Base-by-base conservation (phyloP, 768 basidiomycete genomes). In the Dioszegia aurantiaca region DNA sequence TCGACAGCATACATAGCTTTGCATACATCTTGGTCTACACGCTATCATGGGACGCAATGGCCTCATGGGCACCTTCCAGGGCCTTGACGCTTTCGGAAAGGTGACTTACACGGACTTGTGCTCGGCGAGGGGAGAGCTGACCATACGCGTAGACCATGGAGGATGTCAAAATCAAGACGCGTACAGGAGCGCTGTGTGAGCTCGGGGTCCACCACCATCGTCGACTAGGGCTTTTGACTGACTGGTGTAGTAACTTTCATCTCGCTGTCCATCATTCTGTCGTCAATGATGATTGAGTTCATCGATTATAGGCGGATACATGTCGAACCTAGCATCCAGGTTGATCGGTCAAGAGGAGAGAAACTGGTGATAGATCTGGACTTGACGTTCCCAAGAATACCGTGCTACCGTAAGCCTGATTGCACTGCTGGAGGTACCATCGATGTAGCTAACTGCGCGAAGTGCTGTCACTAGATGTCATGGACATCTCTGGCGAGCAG, bases 71-170 rank as follows among this genome's bases (percentile, higher is more conserved):
- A 69, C 59, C 42, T 69, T 98, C 69, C 91, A 89, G 76, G 90
- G 91, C 74, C 83, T 98, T 54, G 95, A 99, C 81, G 95, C 95
- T 78, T 99, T 99, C 82, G 95, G 95, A 62, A 99, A 98, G 87
- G 94, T 94, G 70, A 66, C 82, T 55, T 27, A 9, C 1, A 9
- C 44, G 24, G 16, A 6, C 14, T n/a, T 17, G 36, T 4, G 14
- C 24, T 11, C 36, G 2, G 30, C 9, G 24, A 27, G 21, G 14
- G 1, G 17, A n/a, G 11, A 19, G 57, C 33, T 52, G 54, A 56
- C 39, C 6, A 5, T n/a, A 19, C n/a, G 14, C 40, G 30, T 69
- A 99, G 94, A 99, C 95, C 36, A 90, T 90, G 77, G 95, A 98
- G 74, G 95, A 99, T 81, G 95, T 99, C 63, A 98, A 98, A 80